Evolutionary conservation across 2,329 filamentous ascomycete species (phyloP).

Genomic region (Penicillium sp.): DNA sequence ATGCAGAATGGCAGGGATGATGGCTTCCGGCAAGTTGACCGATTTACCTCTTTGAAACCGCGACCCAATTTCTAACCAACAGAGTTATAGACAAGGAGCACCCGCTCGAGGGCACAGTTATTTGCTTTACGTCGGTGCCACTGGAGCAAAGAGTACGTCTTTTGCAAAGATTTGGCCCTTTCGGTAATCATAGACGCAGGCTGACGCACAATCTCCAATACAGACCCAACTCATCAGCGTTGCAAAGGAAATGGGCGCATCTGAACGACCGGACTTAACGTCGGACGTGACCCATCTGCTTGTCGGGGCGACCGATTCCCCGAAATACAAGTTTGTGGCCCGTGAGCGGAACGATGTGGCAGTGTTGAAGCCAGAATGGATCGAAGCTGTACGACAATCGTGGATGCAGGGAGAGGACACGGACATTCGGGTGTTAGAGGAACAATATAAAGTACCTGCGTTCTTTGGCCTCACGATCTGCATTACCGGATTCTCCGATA

Average conservation of each 20-base stretch:
- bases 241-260: constrained; percentile 76
- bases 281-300: constrained; percentile 92
- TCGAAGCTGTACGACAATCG: constrained; percentile 69
- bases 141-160: constrained; percentile 68
- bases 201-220: constrained; percentile 6
- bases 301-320: constrained; percentile 80
- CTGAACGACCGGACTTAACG: constrained; percentile 87
- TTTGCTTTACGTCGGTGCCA: constrained; percentile 83
- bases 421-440: constrained; percentile 66
- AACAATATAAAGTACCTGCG: constrained; percentile 45
- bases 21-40: constrained; percentile 30
- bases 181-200: constrained; percentile 1
- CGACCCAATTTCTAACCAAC: constrained; percentile 16
- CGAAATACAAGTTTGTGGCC: constrained; percentile 94
- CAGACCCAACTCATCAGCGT: constrained; percentile 42
- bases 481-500: constrained; percentile 65
- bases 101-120: constrained; percentile 66
- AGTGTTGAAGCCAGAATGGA: constrained; percentile 76
- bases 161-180: not conserved
- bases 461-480: constrained; percentile 58
- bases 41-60: not conserved
- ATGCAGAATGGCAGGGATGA: constrained; percentile 43
- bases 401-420: constrained; percentile 79
- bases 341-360: constrained; percentile 80
- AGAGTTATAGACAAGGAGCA: constrained; percentile 50